phyloP scores from a whole-genome alignment of 1,284 basidiomycete species.

The Tylopilus orsonianus region DNA sequence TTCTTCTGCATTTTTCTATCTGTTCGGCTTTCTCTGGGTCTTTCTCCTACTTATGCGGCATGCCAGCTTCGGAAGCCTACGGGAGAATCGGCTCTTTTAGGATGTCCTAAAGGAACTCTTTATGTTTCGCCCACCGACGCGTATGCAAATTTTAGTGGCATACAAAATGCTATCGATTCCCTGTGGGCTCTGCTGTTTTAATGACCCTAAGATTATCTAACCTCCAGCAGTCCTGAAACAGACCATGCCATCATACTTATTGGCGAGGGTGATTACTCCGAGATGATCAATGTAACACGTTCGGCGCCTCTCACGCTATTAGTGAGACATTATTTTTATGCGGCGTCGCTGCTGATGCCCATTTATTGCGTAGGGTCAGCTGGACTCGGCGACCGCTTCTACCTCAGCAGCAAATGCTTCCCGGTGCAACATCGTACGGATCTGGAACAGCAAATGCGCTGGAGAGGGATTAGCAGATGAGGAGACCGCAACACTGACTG shows the following conservation, averaged over 20 bases:
- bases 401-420: constrained; percentile 31
- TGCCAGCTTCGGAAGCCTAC: constrained; percentile 53
- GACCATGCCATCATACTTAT: constrained; percentile 52
- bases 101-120: constrained; percentile 56
- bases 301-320: constrained; percentile 55
- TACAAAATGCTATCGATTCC: constrained; percentile 55
- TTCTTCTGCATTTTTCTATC: constrained; percentile 5
- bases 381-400: constrained; percentile 33
- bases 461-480: constrained; percentile 50
- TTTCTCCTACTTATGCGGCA: constrained; percentile 46
- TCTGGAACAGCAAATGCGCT: constrained; percentile 50
- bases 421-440: constrained; percentile 50
- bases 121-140: constrained; percentile 53
- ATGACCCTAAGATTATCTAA: not conserved
- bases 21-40: constrained; percentile 20
- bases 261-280: constrained; percentile 60
- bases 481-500: constrained; percentile 50
- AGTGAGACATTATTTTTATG: constrained; percentile 31
- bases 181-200: constrained; percentile 39
- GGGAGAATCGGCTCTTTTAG: constrained; percentile 42
- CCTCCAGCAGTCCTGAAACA: constrained; percentile 37
- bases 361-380: constrained; percentile 46
- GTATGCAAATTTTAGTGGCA: constrained; percentile 44
- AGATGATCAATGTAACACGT: constrained; percentile 57
- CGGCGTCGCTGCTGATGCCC: not conserved